Percentiles rank a stretch among this genome's conserved stretches.
phyloP scores from a whole-genome alignment of 306 rosid genomes.

The Rubus parviflorus region DNA sequence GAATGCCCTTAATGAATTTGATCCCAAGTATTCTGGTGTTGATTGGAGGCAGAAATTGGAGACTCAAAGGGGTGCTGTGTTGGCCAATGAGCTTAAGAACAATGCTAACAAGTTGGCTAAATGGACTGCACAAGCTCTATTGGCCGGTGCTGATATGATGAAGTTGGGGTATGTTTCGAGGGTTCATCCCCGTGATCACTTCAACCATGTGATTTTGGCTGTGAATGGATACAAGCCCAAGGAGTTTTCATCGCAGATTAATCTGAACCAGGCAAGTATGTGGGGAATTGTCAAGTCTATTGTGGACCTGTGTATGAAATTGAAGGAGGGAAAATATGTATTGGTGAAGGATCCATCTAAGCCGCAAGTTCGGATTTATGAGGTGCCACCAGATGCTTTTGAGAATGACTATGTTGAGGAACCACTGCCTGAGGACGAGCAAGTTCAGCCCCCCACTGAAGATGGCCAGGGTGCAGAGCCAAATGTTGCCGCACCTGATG shows the following conservation, averaged over 20 bases:
- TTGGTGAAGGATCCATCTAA: constrained; percentile 89
- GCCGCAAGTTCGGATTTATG: constrained; percentile 95
- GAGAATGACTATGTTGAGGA: constrained; percentile 97
- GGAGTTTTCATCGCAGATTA: constrained; percentile 81
- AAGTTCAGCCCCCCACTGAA: constrained; percentile 83
- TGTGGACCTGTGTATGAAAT: constrained; percentile 93
- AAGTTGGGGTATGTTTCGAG: constrained; percentile 89
- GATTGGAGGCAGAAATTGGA: constrained; percentile 98
- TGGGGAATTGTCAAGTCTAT: constrained; percentile 99
- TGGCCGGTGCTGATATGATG: constrained; percentile 89
- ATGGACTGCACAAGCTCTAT: constrained; percentile 91
- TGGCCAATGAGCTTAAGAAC: constrained; percentile 96
- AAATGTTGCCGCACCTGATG: constrained; percentile 42
- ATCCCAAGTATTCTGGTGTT: constrained; percentile 82
- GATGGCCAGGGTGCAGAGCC: constrained; percentile 56
- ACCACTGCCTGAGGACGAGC: constrained; percentile 91
- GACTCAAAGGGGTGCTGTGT: constrained; percentile 96
- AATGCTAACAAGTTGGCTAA: constrained; percentile 91
- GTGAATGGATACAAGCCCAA: constrained; percentile 88
- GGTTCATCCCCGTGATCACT: constrained; percentile 95
- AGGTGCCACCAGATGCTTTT: constrained; percentile 84
- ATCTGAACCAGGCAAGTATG: constrained; percentile 75
- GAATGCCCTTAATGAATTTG: constrained; percentile 90
- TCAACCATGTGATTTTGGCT: constrained; percentile 84
- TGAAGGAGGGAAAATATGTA: constrained; percentile 90